These are phyloP conservation scores for Tetradesmus obliquus DNA, from an alignment of 139 green algal species.

Conservation along the genomic window DNA sequence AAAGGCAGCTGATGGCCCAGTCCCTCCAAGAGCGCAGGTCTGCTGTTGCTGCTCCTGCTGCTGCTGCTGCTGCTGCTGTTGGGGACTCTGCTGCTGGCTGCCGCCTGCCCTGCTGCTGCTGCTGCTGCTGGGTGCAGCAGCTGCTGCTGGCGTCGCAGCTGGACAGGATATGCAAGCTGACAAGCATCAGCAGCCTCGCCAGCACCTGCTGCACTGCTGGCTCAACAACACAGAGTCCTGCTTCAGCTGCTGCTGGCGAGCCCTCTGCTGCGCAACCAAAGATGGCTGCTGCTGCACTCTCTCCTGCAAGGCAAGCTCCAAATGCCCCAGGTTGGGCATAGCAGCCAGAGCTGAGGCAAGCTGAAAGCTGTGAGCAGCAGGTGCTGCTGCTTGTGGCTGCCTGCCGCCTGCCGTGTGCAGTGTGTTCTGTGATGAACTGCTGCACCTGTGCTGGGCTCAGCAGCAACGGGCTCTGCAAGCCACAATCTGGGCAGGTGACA, in stretches of 20 bases:
- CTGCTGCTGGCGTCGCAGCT: slow-evolving; percentile 3
- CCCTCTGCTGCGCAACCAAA: background rate
- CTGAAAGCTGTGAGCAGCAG: background rate
- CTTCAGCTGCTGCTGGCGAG: background rate
- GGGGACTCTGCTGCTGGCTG: background rate
- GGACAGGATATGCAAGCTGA: slow-evolving; percentile 14
- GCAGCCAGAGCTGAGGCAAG: background rate
- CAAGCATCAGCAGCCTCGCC: slow-evolving; percentile 11
- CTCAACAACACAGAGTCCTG: background rate
- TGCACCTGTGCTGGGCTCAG: background rate
- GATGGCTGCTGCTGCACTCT: background rate
- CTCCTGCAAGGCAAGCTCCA: background rate
- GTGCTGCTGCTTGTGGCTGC: slow-evolving; percentile 14
- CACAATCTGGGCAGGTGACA: slow-evolving; percentile 14
- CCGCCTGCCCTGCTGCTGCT: background rate
- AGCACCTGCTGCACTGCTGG: slow-evolving; percentile 1
- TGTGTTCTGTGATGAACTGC: background rate
- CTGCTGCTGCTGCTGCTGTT: slow-evolving; percentile 16
- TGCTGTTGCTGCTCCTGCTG: background rate
- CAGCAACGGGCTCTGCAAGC: background rate
- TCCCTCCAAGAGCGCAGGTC: background rate
- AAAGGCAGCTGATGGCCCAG: background rate
- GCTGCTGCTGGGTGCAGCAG: background rate
- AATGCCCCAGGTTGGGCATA: background rate
- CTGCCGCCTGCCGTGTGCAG: background rate